Base-by-base conservation (phyloP, 352 stramenopile species). In the Phytophthora pseudosyringae region DNA sequence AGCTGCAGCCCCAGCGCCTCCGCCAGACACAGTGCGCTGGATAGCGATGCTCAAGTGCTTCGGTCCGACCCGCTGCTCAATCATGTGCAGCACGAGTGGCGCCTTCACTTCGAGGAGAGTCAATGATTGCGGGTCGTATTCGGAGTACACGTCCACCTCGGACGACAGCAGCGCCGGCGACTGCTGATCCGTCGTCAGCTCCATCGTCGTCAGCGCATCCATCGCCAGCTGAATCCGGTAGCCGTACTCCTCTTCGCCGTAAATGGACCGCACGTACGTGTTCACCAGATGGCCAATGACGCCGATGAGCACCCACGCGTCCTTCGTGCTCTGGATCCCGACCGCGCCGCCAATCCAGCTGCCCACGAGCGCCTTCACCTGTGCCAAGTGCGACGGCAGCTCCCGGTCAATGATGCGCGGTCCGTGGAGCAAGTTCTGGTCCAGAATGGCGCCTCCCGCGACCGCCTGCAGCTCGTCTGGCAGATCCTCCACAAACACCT, bases 141-240 rank as follows among this genome's bases (percentile, higher is more conserved):
- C 86, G 11, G 83, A 88, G 26, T 94, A 94, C 5, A 95, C 87
- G 36, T 95, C 87, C 4, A 94, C 86, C 46, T 95, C 87, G 0
- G 79, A 88, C 0, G 84, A 89, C 26, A 94, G 49, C 16, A 95
- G 47, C 10, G 83, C 77, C 0, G 84, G 79, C 1, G 84, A 91
- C 28, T 80, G 70, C 16, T 79, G 76, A 46, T 95, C 87, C 1
- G 75, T 78, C 3, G 76, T 89, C 12, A 95, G 65, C 59, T 95
- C 87, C 83, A 95, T 94, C 0, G 83, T 94, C 11, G 83, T 93
- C 38, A 95, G 63, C 25, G 87, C 87, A 48, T 95, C 87, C 83
- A 95, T 92, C 3, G 83, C 83, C 4, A 95, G 44, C 43, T 95
- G 87, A 49, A 95, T 94, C 15, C 87, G 85, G 45, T 95, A 95